A percentile compares a stretch with the other conserved stretches of the same genome.
Evolutionary conservation across 306 rosid genomes (phyloP).

Genomic region (Cucumis hystrix): DNA sequence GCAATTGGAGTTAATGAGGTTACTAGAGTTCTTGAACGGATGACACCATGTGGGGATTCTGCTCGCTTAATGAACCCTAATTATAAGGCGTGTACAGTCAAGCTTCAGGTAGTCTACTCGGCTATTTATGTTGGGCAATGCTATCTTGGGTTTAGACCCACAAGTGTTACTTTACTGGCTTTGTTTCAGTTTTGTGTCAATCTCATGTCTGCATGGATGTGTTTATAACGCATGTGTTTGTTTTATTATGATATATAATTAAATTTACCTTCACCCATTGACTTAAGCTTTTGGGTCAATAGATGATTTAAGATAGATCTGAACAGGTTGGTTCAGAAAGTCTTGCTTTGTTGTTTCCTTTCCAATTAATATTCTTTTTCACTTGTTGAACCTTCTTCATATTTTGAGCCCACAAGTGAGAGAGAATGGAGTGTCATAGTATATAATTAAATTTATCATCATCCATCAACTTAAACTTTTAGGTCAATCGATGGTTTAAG

Average conservation of each 20-base stretch:
- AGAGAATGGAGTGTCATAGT: no score
- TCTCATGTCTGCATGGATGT: not conserved
- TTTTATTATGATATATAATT: not conserved
- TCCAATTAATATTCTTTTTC: no score
- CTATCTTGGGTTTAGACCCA: not conserved
- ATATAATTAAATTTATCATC: no score
- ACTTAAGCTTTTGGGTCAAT: no score
- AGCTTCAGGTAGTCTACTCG: slow-evolving; percentile 42
- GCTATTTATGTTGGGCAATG: not conserved
- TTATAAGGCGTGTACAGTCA: slow-evolving; percentile 18
- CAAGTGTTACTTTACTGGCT: not conserved
- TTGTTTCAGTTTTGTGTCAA: not conserved
- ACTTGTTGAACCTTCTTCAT: no score
- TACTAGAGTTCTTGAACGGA: slow-evolving; percentile 66
- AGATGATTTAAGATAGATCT: no score
- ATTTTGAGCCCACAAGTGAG: no score
- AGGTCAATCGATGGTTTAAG: no score
- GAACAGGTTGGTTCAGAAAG: no score
- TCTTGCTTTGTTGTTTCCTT: no score
- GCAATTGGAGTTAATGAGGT: slow-evolving; percentile 80
- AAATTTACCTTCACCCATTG: no score
- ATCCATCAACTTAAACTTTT: no score
- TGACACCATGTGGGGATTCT: slow-evolving; percentile 33
- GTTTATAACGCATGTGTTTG: not conserved
- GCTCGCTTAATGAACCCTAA: slow-evolving; percentile 1